Base-by-base conservation (phyloP, 2,329 filamentous ascomycete species). In the Nemania diffusa region DNA sequence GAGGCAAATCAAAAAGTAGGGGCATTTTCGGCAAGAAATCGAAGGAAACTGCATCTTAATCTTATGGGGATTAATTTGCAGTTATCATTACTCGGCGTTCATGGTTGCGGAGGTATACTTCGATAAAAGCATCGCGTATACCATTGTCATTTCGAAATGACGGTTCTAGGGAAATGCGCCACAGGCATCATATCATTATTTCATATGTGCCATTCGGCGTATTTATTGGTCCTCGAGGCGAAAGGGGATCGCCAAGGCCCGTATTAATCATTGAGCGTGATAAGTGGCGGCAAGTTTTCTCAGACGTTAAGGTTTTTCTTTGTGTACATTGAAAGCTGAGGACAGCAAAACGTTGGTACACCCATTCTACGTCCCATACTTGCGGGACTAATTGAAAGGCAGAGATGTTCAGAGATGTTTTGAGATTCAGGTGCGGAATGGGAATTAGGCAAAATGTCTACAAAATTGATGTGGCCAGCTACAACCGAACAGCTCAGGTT, bases 1-100 rank as follows among this genome's bases (percentile, higher is more conserved):
- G 91, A 68, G 92, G 91, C 80, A 95, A 94, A 81, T 93, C 91
- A 29, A 89, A 90, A 69, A 89, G 91, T 56, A 85, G 92, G 73
- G 88, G 87, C 68, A 90, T 95, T 74, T 95, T 95, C 79, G 86
- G 90, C 69, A 83, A 86, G 70, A 89, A 88, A 78, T 40, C 72
- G 22, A 76, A 76, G 60, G 69, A 72, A 24, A 62, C 44, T 64
- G 26, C 66, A 17, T 29, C 34, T 40, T 64, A n/a, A 66, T 29
- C 55, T 46, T 60, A 42, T 24, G 53, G 51, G 37, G 42, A 40
- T 52, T 5, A 62, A 24, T 60, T 61, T 55, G 50, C 50, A 51
- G 46, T 68, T 46, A 37, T 59, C 59, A 52, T 64, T 62, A 53
- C 29, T 48, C 68, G 69, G 69, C 67, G 69, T 71, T 71, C 9